Evolutionary conservation across 768 basidiomycete species (phyloP).

Genomic region (Tricholoma matsutake): DNA sequence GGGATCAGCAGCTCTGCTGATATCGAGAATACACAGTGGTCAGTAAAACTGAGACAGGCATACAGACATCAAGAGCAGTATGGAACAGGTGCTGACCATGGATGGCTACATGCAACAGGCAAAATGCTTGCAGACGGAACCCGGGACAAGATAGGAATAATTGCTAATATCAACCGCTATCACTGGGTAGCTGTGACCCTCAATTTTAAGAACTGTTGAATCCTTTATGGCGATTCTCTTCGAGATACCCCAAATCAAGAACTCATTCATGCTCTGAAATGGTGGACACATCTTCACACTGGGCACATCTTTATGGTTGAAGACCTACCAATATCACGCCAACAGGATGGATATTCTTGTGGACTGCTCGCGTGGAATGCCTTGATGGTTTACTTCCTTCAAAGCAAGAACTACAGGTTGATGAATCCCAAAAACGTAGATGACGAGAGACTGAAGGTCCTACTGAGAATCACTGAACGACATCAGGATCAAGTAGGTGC

Average conservation of each 20-base stretch:
- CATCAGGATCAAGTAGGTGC: neutral
- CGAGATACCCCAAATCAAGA: too few relatives aligned
- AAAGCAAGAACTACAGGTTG: neutral
- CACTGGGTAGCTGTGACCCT: neutral
- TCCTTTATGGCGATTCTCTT: too few relatives aligned
- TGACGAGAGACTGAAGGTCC: neutral
- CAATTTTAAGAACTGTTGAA: neutral
- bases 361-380: too few relatives aligned
- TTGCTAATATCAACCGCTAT: neutral
- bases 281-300: too few relatives aligned
- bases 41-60: neutral
- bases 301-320: constrained; percentile 1
- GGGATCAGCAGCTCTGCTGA: too few relatives aligned
- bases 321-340: constrained; percentile 14
- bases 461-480: constrained; percentile 8
- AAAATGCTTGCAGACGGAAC: neutral
- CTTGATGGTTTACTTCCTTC: too few relatives aligned
- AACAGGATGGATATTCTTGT: constrained; percentile 12
- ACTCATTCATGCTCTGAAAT: too few relatives aligned
- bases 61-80: neutral
- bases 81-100: neutral
- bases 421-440: neutral
- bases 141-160: neutral
- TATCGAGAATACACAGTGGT: neutral
- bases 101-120: neutral